Evolutionary conservation across 352 stramenopile genomes (phyloP), one percentile per base, ranked within the genome.

Genomic region (Pythium brachiatum): DNA sequence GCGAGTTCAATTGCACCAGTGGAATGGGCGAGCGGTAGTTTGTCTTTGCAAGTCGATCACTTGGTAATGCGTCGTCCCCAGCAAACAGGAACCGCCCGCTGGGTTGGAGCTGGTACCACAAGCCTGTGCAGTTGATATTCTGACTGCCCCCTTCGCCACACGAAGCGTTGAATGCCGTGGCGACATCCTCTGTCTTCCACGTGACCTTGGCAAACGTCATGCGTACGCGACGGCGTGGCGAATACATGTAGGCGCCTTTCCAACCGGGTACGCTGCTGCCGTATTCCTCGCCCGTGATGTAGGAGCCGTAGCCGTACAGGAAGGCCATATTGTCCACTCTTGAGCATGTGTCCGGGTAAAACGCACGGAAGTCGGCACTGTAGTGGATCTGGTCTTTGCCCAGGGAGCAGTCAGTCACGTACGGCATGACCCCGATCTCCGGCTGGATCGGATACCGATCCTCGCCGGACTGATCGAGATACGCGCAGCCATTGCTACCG

Each of bases 201-300:
- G 26, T 57, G 27, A 66, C 26, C 36, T 54, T 53, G 48, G 13
- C 38, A 36, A 66, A 46, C 7, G 31, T 53, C 4, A 66, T 34
- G 8, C 51, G 36, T 7, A 66, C 2, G 5, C 34, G 21, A 29
- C 59, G 59, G 11, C 41, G 26, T 7, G 59, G 51, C n/a, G n/a
- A n/a, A n/a, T n/a, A n/a, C n/a, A n/a, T n/a, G n/a, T n/a, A n/a
- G n/a, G n/a, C n/a, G n/a, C n/a, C n/a, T n/a, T n/a, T n/a, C n/a
- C n/a, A 57, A 66, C 16, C 50, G 50, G 3, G 36, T 54, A 65
- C 46, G 36, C 54, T 50, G 32, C 46, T 70, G 20, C 66, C 62
- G 46, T 73, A 83, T 4, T 64, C 43, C 29, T 77, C 73, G 27
- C 70, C 75, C 2, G 65, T 54, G 53, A 83, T 76, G 66, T 76